These are phyloP conservation scores for Coelastrella sp. DNA, from an alignment of 139 green algal genomes.

Conservation along the genomic window DNA sequence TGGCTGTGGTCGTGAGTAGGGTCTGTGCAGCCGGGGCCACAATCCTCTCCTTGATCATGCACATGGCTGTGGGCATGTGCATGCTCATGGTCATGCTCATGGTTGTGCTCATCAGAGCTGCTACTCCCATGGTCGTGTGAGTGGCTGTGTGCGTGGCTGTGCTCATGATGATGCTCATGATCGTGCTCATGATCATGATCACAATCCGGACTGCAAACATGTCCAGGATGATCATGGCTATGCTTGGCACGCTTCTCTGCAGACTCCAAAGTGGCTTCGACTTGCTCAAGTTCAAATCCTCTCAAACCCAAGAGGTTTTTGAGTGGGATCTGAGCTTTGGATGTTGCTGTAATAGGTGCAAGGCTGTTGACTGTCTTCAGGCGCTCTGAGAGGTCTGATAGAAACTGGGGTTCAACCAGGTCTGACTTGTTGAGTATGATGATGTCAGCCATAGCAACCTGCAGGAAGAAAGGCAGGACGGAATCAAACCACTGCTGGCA, in stretches of 20 bases:
- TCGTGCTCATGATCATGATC: constrained; percentile 48
- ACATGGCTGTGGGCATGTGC: background rate
- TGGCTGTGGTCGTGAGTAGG: constrained; percentile 57
- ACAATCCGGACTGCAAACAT: constrained; percentile 47
- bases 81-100: constrained; percentile 16
- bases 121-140: background rate
- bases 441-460: constrained; percentile 90
- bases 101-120: constrained; percentile 4
- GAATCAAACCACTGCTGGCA: too few species aligned
- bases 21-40: constrained; percentile 12
- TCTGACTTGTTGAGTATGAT: constrained; percentile 98
- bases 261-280: constrained; percentile 67
- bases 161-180: background rate
- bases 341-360: constrained; percentile 69
- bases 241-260: constrained; percentile 37
- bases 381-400: constrained; percentile 70
- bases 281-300: constrained; percentile 92
- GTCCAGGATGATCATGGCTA: constrained; percentile 16
- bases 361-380: constrained; percentile 90
- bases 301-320: constrained; percentile 95
- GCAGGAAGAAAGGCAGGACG: too few species aligned
- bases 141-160: constrained; percentile 14
- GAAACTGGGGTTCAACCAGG: constrained; percentile 59
- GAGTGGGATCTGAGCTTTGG: constrained; percentile 65
- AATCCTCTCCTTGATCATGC: constrained; percentile 46